Evolutionary conservation across 1,284 basidiomycete species (phyloP), one percentile per base, ranked within the genome.

Genomic region (Fomitiporia mediterranea): DNA sequence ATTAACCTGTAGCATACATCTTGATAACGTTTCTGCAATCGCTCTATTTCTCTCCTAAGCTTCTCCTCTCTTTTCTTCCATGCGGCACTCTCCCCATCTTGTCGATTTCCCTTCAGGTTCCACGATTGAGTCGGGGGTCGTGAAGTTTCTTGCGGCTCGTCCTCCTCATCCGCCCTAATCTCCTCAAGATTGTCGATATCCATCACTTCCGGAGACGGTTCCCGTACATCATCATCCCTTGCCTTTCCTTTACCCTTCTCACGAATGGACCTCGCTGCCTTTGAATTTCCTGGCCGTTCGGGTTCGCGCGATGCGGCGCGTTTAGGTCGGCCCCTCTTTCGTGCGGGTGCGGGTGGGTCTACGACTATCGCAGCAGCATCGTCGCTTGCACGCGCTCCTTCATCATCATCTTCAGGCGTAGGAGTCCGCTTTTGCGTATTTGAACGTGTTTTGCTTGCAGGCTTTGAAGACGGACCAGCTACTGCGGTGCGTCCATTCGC

Each of bases 201-300:
- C 35, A 53, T 56, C 15, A 47, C 35, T 23, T 59, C 58, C 23
- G 53, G 54, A 9, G 51, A 55, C 27, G 44, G 28, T 15, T 42
- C 51, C 3, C 55, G 35, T 15, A 44, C 50, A 4, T 48, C 49
- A 15, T 50, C 15, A 19, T 30, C 32, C n/a, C 32, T 50, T 23
- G 65, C 61, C 30, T 60, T 66, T 2, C 59, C 61, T 47, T 69
- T 70, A 6, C 64, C 67, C 50, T 69, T 71, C 8, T 51, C 58
- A 6, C 52, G 61, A 1, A 62, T 38, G 9, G 60, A 17, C 50
- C 64, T 63, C 25, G 61, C 53, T 17, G 57, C 49, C 13, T 66
- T 66, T 30, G 38, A 15, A 15, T 30, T 42, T 17, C 19, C 28
- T 13, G 23, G 8, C 11, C n/a, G n/a, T 19, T 57, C 56, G 25